phyloP scores from a whole-genome alignment of 129 eudicot genomes.

The Escallonia herrerae region DNA sequence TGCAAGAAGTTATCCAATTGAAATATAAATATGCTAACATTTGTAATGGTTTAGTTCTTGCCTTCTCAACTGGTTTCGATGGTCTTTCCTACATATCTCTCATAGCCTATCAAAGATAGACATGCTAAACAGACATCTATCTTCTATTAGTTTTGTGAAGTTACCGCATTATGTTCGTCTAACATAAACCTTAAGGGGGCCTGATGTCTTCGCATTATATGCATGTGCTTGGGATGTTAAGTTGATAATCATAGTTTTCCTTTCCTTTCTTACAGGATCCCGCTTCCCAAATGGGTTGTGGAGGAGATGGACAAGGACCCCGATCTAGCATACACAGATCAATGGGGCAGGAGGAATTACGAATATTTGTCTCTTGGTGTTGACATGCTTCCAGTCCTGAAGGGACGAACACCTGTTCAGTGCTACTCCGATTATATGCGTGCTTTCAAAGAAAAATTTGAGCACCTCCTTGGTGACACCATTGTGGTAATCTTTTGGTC shows the following conservation, averaged over 20 bases:
- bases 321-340: slow-evolving; percentile 90
- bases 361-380: slow-evolving; percentile 85
- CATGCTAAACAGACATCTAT: too few species aligned
- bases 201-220: background rate
- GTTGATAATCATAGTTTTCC: background rate
- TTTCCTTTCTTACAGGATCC: slow-evolving; percentile 48
- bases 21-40: too few species aligned
- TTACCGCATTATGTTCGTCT: too few species aligned
- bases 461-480: slow-evolving; percentile 82
- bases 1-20: too few species aligned
- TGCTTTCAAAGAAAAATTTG: slow-evolving; percentile 63
- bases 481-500: slow-evolving; percentile 52
- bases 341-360: slow-evolving; percentile 89
- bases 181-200: too few species aligned
- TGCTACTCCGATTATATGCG: slow-evolving; percentile 93
- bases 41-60: too few species aligned
- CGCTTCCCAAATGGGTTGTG: slow-evolving; percentile 87
- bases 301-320: slow-evolving; percentile 87
- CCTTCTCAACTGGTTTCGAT: too few species aligned
- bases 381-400: slow-evolving; percentile 76
- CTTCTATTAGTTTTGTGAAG: too few species aligned
- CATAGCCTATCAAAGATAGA: too few species aligned
- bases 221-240: background rate
- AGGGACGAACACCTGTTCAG: slow-evolving; percentile 92
- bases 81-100: too few species aligned